Base-by-base conservation (phyloP, 371 early-diverging fungal species). In the Quaeritorhiza haematococci region DNA sequence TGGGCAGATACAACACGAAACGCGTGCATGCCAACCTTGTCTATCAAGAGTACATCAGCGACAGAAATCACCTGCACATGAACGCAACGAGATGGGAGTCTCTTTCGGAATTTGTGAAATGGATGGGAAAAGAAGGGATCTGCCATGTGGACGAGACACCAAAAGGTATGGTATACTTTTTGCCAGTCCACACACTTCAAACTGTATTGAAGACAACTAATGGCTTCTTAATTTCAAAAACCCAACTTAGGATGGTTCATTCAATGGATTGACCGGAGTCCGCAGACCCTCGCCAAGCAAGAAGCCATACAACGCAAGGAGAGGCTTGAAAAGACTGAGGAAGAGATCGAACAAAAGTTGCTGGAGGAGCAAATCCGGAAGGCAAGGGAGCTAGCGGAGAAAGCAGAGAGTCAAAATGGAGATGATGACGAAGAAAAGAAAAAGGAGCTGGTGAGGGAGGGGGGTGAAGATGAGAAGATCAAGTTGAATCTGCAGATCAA, bases 1-100 rank as follows among this genome's bases (percentile, higher is more conserved):
- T 30, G 23, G 23, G 19, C 58, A 79, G 84, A 33, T 87, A 89
- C 67, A 91, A 90, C 3, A 92, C 94, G 0, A 88, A 89, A 52
- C 75, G 90, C 53, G 92, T 93, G 3, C 71, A 83, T 38, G 92
- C 93, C 32, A 96, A 98, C 67, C 82, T 83, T 33, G 95, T 96
- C 0, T 98, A 98, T 73, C 93, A 96, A 68, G 96, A 96, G 66
- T 91, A 92, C 51, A 93, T 98, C 60, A 64, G 85, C 8, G 92
- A 96, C 69, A 74, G 87, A 26, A 71, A 88, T 48, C 98, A 98
- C 67, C 63, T 92, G 34, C 98, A 98, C 69, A 95, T 98, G 96
- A 98, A 95, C 62, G 82, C 95, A 3, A 98, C 98, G 0, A 70
- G 79, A 51, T 98, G 98, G 98, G 74, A 81, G 19, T 78, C 93